Percentiles rank a stretch among this genome's conserved stretches.
Evolutionary conservation across 768 basidiomycete species (phyloP).

Genomic region (Russula olivacea): DNA sequence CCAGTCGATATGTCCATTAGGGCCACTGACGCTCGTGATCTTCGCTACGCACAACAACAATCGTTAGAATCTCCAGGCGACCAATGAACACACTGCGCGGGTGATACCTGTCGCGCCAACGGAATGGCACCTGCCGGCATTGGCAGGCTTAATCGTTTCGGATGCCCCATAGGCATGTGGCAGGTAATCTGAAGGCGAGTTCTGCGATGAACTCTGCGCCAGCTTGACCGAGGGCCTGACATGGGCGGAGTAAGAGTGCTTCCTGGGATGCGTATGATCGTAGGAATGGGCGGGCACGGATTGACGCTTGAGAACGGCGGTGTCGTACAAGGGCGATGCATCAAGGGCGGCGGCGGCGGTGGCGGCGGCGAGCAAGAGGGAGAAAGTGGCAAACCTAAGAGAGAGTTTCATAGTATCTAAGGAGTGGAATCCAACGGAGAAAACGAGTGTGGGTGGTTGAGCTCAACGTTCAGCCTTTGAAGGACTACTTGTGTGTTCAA

Average conservation of each 20-base stretch:
- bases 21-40: constrained; percentile 47
- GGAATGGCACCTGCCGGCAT: constrained; percentile 1
- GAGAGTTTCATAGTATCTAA: constrained; percentile 14
- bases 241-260: not conserved
- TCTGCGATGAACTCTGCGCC: not conserved
- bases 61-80: not conserved
- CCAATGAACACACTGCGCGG: constrained; percentile 3
- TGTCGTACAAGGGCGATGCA: constrained; percentile 1
- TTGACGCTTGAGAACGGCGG: not conserved
- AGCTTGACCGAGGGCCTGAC: not conserved
- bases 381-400: constrained; percentile 4
- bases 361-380: constrained; percentile 5
- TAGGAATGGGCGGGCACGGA: not conserved
- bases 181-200: not conserved
- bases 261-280: not conserved
- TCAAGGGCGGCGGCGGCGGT: not conserved
- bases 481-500: not conserved
- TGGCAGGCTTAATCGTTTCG: not conserved
- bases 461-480: not conserved
- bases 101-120: constrained; percentile 13
- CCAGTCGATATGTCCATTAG: constrained; percentile 69
- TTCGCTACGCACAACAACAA: constrained; percentile 34
- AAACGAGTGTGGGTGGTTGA: not conserved
- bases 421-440: not conserved
- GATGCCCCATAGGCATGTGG: not conserved